Evolutionary conservation across 139 green algal genomes (phyloP).

Genomic region (Ettlia oleoabundans): DNA sequence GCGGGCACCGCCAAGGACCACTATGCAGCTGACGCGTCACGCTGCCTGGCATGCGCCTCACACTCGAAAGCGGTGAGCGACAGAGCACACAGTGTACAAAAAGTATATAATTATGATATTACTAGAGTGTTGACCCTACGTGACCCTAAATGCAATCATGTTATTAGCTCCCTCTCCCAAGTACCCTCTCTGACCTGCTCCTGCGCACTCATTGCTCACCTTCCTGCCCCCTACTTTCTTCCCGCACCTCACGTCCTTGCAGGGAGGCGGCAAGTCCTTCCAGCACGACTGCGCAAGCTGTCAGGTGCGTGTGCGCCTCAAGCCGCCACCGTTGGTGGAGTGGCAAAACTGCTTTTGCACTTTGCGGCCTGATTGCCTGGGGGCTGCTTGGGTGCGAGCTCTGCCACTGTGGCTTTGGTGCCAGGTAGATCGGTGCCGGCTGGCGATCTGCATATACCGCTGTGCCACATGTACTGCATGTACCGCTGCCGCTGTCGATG

Average conservation of each 20-base stretch:
- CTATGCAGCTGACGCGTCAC: neutral
- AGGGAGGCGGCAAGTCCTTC: neutral
- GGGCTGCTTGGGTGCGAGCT: no score
- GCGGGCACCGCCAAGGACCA: neutral
- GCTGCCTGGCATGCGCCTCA: neutral
- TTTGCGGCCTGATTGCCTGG: no score
- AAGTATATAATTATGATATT: neutral
- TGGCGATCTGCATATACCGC: no score
- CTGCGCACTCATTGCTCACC: neutral
- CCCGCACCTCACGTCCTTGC: neutral
- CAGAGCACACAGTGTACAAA: neutral
- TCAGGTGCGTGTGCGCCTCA: no score
- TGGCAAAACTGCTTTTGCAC: no score
- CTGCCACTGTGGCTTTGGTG: no score
- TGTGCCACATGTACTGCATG: no score
- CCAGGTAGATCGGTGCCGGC: no score
- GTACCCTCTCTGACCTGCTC: neutral
- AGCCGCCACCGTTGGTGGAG: no score
- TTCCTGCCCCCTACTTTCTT: neutral
- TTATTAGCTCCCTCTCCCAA: neutral
- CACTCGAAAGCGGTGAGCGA: neutral
- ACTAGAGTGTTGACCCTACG: neutral
- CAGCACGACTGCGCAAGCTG: no score
- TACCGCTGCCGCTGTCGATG: no score
- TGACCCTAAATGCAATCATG: neutral